Conservation (phyloP, 1,284 basidiomycete species). For the Wallemia hederae region DNA sequence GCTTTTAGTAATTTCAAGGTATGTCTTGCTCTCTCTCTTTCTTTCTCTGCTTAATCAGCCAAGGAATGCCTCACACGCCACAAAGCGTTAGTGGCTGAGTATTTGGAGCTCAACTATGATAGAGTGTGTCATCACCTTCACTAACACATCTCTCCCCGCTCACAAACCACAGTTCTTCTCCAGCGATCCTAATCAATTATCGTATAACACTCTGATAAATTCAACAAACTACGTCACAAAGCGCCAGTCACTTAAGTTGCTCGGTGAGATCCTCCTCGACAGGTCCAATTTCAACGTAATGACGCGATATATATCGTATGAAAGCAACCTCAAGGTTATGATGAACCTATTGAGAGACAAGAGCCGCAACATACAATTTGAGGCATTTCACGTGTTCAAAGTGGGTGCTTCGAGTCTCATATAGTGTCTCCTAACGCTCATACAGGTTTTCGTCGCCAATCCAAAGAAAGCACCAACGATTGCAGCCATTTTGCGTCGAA, state of each 20-base stretch:
- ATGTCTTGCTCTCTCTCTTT: constrained; percentile 3
- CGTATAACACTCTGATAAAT: constrained; percentile 69
- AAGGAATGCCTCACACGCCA: constrained; percentile 73
- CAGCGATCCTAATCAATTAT: constrained; percentile 12
- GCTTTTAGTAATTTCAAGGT: constrained; percentile 82
- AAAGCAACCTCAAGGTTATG: constrained; percentile 92
- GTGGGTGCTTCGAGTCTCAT: constrained; percentile 20
- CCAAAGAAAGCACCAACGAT: constrained; percentile 95
- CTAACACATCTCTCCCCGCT: constrained; percentile 3
- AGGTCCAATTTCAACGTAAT: constrained; percentile 93
- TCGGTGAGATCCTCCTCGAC: constrained; percentile 91
- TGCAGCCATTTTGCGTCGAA: constrained; percentile 61
- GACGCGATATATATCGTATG: constrained; percentile 80
- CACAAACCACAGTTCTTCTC: constrained; percentile 48
- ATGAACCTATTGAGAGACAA: constrained; percentile 95
- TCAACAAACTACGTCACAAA: constrained; percentile 98
- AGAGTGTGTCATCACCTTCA: constrained; percentile 26
- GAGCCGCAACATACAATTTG: constrained; percentile 97
- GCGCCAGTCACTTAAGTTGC: constrained; percentile 85
- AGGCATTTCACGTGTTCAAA: constrained; percentile 99
- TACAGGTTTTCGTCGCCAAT: constrained; percentile 85
- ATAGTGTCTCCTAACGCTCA: not conserved
- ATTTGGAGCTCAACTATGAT: constrained; percentile 87
- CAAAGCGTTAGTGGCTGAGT: constrained; percentile 87
- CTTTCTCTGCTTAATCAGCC: not conserved